Conservation (phyloP, 2,329 filamentous ascomycete species). For the Orbilia oligospora region DNA sequence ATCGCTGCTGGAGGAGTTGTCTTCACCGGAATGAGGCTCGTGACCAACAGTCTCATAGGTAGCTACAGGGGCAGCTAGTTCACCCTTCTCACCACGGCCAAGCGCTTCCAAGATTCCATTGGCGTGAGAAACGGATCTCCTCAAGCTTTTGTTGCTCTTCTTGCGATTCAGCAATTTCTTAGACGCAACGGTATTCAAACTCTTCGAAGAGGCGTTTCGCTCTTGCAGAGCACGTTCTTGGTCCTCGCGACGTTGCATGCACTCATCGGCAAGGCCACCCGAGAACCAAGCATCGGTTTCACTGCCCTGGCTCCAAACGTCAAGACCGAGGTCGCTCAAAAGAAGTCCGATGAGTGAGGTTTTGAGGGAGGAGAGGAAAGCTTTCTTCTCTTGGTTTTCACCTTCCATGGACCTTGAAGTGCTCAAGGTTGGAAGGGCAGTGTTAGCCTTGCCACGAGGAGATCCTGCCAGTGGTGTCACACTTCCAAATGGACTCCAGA, state of each 20-base stretch:
- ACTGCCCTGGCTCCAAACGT: constrained; percentile 88
- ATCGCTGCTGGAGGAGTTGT: constrained; percentile 69
- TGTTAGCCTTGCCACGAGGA: constrained; percentile 43
- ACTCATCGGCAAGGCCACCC: constrained; percentile 76
- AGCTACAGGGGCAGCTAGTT: constrained; percentile 67
- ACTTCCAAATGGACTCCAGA: constrained; percentile 75
- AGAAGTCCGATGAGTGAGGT: constrained; percentile 86
- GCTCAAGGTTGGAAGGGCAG: constrained; percentile 66
- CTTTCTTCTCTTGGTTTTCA: constrained; percentile 78
- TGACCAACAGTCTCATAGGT: constrained; percentile 67
- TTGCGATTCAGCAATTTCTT: constrained; percentile 71
- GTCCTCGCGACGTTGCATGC: constrained; percentile 75
- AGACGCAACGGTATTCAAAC: constrained; percentile 69
- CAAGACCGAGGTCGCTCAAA: constrained; percentile 88
- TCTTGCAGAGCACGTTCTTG: constrained; percentile 69
- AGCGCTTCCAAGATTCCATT: constrained; percentile 68
- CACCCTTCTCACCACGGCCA: constrained; percentile 67
- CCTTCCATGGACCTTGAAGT: constrained; percentile 74
- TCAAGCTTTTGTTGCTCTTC: constrained; percentile 78
- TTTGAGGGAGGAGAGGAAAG: constrained; percentile 83
- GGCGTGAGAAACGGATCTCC: constrained; percentile 67
- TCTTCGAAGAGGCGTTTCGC: constrained; percentile 67
- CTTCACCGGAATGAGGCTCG: constrained; percentile 68
- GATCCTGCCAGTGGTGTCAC: constrained; percentile 73
- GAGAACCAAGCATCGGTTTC: constrained; percentile 92